phyloP scores from a whole-genome alignment of 2,329 filamentous ascomycete species.

The Aspergillus calidoustus region DNA sequence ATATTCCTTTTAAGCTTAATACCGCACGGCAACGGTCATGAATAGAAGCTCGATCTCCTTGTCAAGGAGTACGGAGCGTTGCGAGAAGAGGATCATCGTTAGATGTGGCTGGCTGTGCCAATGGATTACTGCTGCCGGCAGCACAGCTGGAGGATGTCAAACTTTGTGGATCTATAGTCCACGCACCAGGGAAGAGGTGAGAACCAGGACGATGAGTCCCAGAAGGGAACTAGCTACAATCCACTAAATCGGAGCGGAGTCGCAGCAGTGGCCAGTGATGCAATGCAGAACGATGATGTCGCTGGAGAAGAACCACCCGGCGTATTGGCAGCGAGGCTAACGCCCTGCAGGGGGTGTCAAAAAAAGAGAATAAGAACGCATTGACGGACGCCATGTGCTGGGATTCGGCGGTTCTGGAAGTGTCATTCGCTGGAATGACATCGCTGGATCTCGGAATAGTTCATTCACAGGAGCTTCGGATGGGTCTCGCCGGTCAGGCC shows the following conservation, averaged over 20 bases:
- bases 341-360: slow-evolving; percentile 12
- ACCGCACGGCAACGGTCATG: slow-evolving; percentile 16
- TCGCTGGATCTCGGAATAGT: slow-evolving; percentile 5
- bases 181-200: slow-evolving; percentile 20
- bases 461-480: slow-evolving; percentile 9
- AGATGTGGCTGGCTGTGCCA: slow-evolving; percentile 36
- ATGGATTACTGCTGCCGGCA: slow-evolving; percentile 29
- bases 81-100: slow-evolving; percentile 33
- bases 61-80: slow-evolving; percentile 17
- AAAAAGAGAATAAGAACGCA: slow-evolving; percentile 8
- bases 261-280: slow-evolving; percentile 22
- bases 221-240: slow-evolving; percentile 13
- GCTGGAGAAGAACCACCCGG: slow-evolving; percentile 13
- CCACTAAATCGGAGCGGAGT: slow-evolving; percentile 8
- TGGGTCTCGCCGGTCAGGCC: slow-evolving; percentile 15
- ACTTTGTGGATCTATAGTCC: slow-evolving; percentile 32
- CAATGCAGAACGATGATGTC: slow-evolving; percentile 6
- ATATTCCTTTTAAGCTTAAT: slow-evolving; percentile 31
- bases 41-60: slow-evolving; percentile 11
- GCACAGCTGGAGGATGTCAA: slow-evolving; percentile 29
- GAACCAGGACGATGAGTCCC: slow-evolving; percentile 25
- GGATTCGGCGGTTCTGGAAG: background rate
- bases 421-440: background rate
- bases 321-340: background rate
- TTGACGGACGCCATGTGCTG: background rate